Evolutionary conservation across 768 basidiomycete species (phyloP), one percentile per base, ranked within the genome.

Genomic region (Saitozyma podzolica): DNA sequence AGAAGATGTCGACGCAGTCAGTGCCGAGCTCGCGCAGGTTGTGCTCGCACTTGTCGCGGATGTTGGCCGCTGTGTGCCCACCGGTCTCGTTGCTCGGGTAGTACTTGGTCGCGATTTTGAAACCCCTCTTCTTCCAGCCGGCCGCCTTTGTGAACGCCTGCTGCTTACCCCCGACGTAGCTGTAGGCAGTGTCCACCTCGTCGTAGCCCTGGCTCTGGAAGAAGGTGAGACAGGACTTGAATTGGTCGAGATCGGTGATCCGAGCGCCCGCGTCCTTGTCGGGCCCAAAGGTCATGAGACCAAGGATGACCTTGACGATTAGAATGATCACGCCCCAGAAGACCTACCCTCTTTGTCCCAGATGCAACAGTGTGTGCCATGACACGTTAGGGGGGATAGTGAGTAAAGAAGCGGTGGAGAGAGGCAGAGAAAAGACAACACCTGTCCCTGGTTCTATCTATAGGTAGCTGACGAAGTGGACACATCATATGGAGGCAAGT

Each of bases 21-120:
- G 84, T 80, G 69, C 79, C 83, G 79, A 82, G 82, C 55, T 73
- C 83, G 74, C 73, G 84, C 80, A 83, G 66, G n/a, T 78, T 80
- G 39, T 67, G 59, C 41, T 80, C 66, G 40, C 79, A 64, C 42
- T 77, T 68, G 54, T 76, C 79, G 58, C 82, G 78, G 20, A 84
- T 64, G 42, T 80, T 80, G 43, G 61, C 54, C 6, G 63, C 63
- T 51, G 69, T 63, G 51, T 74, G 73, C 19, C 56, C 47, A 51
- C 67, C 60, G 43, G 81, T 80, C 9, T 63, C 57, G 54, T 50
- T n/a, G 50, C 63, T 72, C 0, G 86, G 86, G 63, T 82, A 83
- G 16, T 86, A 82, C 72, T 88, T 88, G 0, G 86, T 88, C 49
- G 86, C 85, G 50, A 88, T 78, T 59, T 82, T 82, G 29, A 87